These are phyloP conservation scores for Epichloe bromicola DNA, from an alignment of 2,329 filamentous ascomycete genomes.

Conservation along the genomic window DNA sequence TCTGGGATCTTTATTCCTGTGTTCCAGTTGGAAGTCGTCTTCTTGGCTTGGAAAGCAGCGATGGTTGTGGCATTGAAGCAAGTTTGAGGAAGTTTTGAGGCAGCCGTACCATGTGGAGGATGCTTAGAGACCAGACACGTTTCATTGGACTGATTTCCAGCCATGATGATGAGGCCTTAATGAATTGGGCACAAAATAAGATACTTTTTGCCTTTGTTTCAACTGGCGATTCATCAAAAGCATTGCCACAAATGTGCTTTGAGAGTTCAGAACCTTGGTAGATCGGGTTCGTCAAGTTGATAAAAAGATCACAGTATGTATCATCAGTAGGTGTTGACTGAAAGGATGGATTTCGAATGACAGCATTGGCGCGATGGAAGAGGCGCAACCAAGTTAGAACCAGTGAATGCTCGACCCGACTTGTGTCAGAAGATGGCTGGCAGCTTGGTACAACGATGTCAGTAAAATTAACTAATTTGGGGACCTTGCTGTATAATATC, in stretches of 20 bases:
- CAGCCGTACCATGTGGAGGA: not conserved
- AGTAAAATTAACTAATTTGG: too few species aligned
- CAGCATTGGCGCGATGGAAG: too few species aligned
- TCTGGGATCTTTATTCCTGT: constrained; percentile 18
- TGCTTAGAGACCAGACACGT: not conserved
- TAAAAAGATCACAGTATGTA: too few species aligned
- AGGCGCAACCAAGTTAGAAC: too few species aligned
- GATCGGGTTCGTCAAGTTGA: not conserved
- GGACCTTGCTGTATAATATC: not conserved
- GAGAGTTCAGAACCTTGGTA: not conserved
- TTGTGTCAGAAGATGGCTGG: too few species aligned
- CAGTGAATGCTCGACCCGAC: too few species aligned
- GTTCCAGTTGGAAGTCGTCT: not conserved
- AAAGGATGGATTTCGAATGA: too few species aligned
- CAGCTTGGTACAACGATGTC: too few species aligned
- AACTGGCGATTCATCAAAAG: not conserved
- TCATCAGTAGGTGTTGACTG: too few species aligned
- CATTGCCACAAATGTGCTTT: not conserved
- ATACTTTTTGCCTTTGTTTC: not conserved
- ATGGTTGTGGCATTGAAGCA: not conserved
- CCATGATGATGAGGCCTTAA: not conserved
- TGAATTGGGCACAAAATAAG: not conserved
- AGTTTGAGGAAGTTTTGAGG: not conserved
- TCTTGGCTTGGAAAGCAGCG: not conserved
- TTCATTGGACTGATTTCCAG: not conserved